These are phyloP conservation scores for Rhodomyrtus psidioides DNA, from an alignment of 441 rosid species.

Conservation along the genomic window DNA sequence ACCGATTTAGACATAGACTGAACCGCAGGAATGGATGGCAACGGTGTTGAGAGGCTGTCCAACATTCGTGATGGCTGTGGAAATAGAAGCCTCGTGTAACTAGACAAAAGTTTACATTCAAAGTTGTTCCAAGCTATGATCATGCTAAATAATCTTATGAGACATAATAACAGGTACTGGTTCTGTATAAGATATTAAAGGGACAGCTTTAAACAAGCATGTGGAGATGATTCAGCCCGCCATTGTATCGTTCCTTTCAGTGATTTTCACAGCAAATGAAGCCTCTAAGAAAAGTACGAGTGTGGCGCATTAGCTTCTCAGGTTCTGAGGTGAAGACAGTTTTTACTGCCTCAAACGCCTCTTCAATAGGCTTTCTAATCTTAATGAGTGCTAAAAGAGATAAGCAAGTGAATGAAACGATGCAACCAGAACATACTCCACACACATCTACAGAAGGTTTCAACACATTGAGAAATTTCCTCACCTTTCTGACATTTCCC, in stretches of 20 bases:
- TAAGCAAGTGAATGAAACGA: too few species aligned
- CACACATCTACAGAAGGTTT: neutral
- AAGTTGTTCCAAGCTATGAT: neutral
- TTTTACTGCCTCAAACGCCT: slow-evolving; percentile 1
- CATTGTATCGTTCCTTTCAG: neutral
- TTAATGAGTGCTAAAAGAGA: neutral
- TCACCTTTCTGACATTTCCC: slow-evolving; percentile 6
- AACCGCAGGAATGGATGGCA: neutral
- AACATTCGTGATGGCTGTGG: neutral
- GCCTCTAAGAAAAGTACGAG: neutral
- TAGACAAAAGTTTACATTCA: too few species aligned
- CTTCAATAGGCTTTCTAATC: slow-evolving; percentile 3
- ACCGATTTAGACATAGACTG: neutral
- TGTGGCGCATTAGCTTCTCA: neutral
- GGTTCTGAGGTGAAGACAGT: neutral
- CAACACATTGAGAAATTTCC: neutral
- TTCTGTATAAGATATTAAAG: neutral
- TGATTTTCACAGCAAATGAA: neutral
- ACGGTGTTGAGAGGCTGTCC: neutral
- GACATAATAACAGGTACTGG: neutral
- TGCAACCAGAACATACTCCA: neutral
- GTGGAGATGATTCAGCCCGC: neutral
- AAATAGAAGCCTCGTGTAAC: neutral
- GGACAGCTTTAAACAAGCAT: neutral
- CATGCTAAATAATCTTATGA: neutral